These are phyloP conservation scores for Fraxinus latifolia DNA, from an alignment of 305 asterid genomes.

Conservation along the genomic window DNA sequence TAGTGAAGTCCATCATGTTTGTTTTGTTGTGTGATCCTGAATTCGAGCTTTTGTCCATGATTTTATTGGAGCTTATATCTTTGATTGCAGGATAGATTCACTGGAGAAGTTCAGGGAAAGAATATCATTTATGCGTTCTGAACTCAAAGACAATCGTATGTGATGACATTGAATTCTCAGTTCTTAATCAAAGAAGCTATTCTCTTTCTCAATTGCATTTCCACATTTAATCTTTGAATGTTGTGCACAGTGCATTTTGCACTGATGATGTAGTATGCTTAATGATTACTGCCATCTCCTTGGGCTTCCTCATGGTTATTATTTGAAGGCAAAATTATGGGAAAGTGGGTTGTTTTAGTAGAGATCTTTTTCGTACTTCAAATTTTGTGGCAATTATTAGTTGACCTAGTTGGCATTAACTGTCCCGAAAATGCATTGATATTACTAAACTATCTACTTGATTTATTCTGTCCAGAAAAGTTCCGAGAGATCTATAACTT, in stretches of 20 bases:
- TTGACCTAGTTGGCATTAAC: constrained; percentile 5
- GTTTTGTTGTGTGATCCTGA: background rate
- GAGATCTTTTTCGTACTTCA: constrained; percentile 2
- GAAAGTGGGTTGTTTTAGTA: background rate
- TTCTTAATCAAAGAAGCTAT: background rate
- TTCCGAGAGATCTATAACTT: constrained; percentile 87
- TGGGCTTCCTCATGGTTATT: background rate
- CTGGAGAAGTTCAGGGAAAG: constrained; percentile 87
- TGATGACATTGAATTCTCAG: constrained; percentile 27
- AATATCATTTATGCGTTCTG: constrained; percentile 87
- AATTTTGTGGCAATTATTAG: background rate
- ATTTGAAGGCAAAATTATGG: background rate
- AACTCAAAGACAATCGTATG: constrained; percentile 96
- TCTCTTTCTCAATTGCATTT: background rate
- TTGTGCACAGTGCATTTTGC: background rate
- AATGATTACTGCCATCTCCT: constrained; percentile 12
- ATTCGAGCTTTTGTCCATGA: constrained; percentile 16
- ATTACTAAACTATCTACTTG: constrained; percentile 18
- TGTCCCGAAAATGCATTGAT: background rate
- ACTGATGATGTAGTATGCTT: constrained; percentile 11
- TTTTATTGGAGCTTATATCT: constrained; percentile 19
- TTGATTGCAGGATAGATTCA: constrained; percentile 75
- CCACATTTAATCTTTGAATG: background rate
- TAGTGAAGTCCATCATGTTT: constrained; percentile 17
- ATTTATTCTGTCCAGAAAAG: constrained; percentile 54